phyloP scores from a whole-genome alignment of 805 yeast genomes.

The Candida cerambycidarum region DNA sequence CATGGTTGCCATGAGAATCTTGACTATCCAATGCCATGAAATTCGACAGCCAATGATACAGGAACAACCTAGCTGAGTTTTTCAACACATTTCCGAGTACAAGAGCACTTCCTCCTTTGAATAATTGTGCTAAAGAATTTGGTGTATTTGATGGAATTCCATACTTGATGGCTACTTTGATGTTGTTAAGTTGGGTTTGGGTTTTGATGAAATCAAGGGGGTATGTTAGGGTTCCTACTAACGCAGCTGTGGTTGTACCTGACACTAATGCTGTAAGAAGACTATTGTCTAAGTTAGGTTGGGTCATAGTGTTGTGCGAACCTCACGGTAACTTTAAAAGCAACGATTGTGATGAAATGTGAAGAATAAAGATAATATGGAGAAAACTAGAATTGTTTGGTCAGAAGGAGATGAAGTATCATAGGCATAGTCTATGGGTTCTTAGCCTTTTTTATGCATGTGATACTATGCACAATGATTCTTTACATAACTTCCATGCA shows the following conservation, averaged over 20 bases:
- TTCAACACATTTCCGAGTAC: constrained; percentile 74
- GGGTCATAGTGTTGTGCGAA: not conserved
- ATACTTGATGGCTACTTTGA: constrained; percentile 31
- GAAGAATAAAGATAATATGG: too few relatives aligned
- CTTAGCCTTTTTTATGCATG: too few relatives aligned
- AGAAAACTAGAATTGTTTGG: too few relatives aligned
- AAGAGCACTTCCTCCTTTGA: constrained; percentile 70
- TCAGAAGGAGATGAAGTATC: too few relatives aligned
- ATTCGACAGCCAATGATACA: constrained; percentile 72
- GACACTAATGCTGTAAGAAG: constrained; percentile 58
- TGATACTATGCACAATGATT: too few relatives aligned
- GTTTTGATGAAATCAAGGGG: constrained; percentile 75
- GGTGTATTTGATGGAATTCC: constrained; percentile 35
- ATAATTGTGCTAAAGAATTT: constrained; percentile 32
- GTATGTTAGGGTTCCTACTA: constrained; percentile 62
- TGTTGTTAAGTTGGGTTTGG: constrained; percentile 53
- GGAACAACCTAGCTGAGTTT: constrained; percentile 68
- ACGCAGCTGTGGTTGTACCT: constrained; percentile 62
- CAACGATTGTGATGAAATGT: too few relatives aligned
- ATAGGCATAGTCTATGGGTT: too few relatives aligned
- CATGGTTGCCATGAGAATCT: constrained; percentile 32
- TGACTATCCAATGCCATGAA: constrained; percentile 53
- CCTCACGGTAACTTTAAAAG: too few relatives aligned
- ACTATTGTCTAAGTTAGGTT: constrained; percentile 23
- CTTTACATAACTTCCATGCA: too few relatives aligned